Evolutionary conservation across 495 filamentous ascomycete species (phyloP).

Genomic region (Penicillium odoratum): DNA sequence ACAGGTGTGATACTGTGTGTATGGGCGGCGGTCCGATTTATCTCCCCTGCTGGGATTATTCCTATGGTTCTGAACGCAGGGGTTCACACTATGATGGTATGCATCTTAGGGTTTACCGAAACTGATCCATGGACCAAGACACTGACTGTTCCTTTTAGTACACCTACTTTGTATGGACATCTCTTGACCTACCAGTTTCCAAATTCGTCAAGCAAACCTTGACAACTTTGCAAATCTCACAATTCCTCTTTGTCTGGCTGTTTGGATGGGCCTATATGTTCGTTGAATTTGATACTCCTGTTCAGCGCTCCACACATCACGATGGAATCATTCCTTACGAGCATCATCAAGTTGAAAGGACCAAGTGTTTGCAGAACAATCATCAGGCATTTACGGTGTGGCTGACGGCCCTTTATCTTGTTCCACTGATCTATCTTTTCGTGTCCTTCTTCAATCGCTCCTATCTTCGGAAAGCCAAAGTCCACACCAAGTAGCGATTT

Average conservation of each 20-base stretch:
- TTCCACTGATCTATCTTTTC: constrained; percentile 2
- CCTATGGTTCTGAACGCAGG: constrained; percentile 75
- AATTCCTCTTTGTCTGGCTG: background rate
- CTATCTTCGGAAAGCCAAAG: background rate
- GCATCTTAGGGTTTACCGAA: background rate
- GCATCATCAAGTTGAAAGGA: background rate
- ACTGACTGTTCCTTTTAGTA: background rate
- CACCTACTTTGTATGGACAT: background rate
- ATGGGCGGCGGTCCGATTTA: constrained; percentile 13
- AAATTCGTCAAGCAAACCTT: background rate
- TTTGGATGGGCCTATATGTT: background rate
- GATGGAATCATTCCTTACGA: no score
- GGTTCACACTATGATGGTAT: constrained; percentile 82
- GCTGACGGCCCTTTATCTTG: background rate
- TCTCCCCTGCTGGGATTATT: constrained; percentile 55
- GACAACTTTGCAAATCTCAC: background rate
- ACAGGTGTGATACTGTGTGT: constrained; percentile 79
- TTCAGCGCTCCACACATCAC: background rate
- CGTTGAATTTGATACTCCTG: background rate
- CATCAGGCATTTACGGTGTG: background rate
- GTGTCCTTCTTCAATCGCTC: background rate
- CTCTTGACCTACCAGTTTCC: background rate
- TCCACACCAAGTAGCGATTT: no score
- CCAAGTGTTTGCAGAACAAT: background rate
- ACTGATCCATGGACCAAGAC: no score